Evolutionary conservation across 306 rosid genomes (phyloP).

Genomic region (Vigna trinervia): DNA sequence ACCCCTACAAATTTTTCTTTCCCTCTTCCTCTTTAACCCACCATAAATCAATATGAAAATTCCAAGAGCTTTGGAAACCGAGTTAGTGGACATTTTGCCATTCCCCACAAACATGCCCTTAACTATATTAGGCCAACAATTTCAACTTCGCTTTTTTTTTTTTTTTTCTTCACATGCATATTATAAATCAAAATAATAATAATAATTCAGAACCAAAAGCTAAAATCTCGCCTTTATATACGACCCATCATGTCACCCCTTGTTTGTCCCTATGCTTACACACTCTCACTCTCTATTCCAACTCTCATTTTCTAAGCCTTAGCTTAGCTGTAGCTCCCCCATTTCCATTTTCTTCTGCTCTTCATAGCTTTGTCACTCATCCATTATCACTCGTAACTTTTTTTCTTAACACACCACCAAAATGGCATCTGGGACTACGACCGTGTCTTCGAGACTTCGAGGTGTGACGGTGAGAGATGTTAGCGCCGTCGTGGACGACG

Average conservation of each 20-base stretch:
- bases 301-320: neutral
- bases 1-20: constrained; percentile 26
- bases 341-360: constrained; percentile 31
- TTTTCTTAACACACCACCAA: neutral
- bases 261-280: constrained; percentile 52
- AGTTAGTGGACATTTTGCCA: constrained; percentile 86
- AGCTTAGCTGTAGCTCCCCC: constrained; percentile 28
- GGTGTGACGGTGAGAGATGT: neutral
- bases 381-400: constrained; percentile 14
- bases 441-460: neutral
- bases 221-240: constrained; percentile 75
- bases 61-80: constrained; percentile 91
- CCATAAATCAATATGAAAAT: constrained; percentile 62
- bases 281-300: constrained; percentile 44
- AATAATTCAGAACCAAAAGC: constrained; percentile 52
- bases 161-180: constrained; percentile 45
- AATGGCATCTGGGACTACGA: constrained; percentile 45
- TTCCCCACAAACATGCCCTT: constrained; percentile 97
- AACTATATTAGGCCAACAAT: constrained; percentile 62
- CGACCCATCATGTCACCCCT: constrained; percentile 67
- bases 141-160: constrained; percentile 52
- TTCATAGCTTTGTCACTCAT: constrained; percentile 31
- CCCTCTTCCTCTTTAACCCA: constrained; percentile 31
- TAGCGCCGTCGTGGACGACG: constrained; percentile 36
- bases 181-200: constrained; percentile 18